Conservation (phyloP, 345 rosid genomes). For the Physaria fendleri region DNA sequence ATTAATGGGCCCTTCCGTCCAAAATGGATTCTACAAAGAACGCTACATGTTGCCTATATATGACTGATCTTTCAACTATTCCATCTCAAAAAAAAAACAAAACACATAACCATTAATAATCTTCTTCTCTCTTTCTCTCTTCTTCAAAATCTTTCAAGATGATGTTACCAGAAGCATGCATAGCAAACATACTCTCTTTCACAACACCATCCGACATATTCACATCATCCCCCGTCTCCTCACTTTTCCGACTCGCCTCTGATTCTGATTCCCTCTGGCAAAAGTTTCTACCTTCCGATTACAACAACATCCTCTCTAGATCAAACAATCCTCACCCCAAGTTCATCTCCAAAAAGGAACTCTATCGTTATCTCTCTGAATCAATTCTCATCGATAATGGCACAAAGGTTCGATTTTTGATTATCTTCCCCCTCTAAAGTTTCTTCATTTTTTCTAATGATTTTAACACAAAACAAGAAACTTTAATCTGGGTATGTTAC, state of each 20-base stretch:
- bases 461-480: background rate
- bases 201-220: conserved; percentile 56
- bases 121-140: background rate
- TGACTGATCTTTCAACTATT: background rate
- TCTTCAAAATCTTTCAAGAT: background rate
- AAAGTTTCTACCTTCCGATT: conserved; percentile 48
- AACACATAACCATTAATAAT: background rate
- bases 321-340: conserved; percentile 1
- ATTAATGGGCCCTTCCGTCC: background rate
- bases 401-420: conserved; percentile 23
- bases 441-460: background rate
- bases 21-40: conserved; percentile 1
- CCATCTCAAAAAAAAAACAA: background rate
- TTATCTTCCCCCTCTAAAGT: too few species aligned
- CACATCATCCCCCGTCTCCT: conserved; percentile 44
- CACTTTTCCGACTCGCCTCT: conserved; percentile 44
- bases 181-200: conserved; percentile 48
- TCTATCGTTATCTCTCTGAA: conserved; percentile 42
- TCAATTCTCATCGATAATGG: conserved; percentile 51
- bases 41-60: background rate
- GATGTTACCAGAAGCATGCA: conserved; percentile 52
- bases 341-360: conserved; percentile 54
- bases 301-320: conserved; percentile 23
- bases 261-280: conserved; percentile 62
- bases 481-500: background rate